Conservation (phyloP, 495 filamentous ascomycete species). For the Talaromyces proteolyticus region DNA sequence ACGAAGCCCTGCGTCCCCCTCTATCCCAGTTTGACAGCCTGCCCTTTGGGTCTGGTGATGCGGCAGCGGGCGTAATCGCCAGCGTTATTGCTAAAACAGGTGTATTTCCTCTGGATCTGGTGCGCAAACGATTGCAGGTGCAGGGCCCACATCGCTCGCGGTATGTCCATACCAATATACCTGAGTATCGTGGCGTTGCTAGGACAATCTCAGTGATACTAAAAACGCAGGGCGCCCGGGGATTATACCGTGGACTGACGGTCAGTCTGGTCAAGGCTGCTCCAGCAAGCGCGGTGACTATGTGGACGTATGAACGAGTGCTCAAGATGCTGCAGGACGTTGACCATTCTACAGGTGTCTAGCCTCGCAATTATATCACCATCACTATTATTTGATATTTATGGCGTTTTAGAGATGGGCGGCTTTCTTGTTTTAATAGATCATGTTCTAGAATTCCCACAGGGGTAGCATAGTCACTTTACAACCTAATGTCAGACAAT, state of each 20-base stretch:
- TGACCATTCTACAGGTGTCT: no score
- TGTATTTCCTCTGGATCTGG: slow-evolving; percentile 90
- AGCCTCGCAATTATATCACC: not conserved
- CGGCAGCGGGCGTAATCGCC: slow-evolving; percentile 71
- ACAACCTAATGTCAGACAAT: no score
- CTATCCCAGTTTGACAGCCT: slow-evolving; percentile 37
- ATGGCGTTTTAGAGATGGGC: not conserved
- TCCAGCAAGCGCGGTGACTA: slow-evolving; percentile 88
- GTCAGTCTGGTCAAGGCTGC: slow-evolving; percentile 92
- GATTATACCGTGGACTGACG: slow-evolving; percentile 81
- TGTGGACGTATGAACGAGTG: slow-evolving; percentile 94
- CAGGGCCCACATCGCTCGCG: slow-evolving; percentile 76
- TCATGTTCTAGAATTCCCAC: no score
- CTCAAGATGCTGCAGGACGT: slow-evolving; percentile 51
- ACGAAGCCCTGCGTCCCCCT: slow-evolving; percentile 62
- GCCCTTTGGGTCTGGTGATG: slow-evolving; percentile 73
- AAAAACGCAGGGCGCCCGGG: slow-evolving; percentile 64
- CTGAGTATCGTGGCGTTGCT: slow-evolving; percentile 67
- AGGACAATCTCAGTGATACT: slow-evolving; percentile 62
- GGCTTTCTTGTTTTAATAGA: not conserved
- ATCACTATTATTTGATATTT: not conserved
- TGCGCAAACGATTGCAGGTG: slow-evolving; percentile 89
- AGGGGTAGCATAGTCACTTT: no score
- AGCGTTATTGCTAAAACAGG: slow-evolving; percentile 78
- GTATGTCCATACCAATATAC: slow-evolving; percentile 87